Evolutionary conservation across 2,329 filamentous ascomycete genomes (phyloP).

Genomic region (Ceratocystis huliohia): DNA sequence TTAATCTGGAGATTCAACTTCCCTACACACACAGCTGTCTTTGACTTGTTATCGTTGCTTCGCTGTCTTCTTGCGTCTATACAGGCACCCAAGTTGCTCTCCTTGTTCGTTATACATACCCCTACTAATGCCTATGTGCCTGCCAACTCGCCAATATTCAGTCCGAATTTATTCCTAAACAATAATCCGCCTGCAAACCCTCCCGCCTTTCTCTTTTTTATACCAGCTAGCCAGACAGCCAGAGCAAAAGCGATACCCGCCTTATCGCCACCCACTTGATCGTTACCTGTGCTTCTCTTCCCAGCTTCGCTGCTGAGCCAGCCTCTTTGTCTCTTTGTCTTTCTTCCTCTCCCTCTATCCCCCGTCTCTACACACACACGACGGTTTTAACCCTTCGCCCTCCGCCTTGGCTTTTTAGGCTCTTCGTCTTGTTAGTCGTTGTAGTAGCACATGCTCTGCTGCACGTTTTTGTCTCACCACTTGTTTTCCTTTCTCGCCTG

Average conservation of each 20-base stretch:
- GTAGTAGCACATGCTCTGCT: constrained; percentile 1
- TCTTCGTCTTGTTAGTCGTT: neutral
- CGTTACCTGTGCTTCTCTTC: neutral
- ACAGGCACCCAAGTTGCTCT: neutral
- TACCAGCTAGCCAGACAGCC: neutral
- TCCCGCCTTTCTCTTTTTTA: neutral
- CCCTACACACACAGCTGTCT: neutral
- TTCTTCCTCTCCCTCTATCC: neutral
- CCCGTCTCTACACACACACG: neutral
- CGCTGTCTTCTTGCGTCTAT: neutral
- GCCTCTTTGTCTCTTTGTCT: neutral
- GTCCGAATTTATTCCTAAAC: constrained; percentile 1
- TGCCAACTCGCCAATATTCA: neutral
- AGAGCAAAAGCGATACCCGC: neutral
- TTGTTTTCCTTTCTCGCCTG: constrained; percentile 19
- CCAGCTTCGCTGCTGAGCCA: neutral
- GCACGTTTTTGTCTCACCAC: constrained; percentile 14
- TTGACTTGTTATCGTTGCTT: neutral
- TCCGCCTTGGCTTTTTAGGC: neutral
- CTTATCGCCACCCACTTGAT: neutral
- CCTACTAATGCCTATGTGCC: neutral
- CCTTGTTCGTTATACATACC: neutral
- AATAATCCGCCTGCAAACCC: neutral
- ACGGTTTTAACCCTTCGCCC: neutral
- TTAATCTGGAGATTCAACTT: too few relatives aligned